Evolutionary conservation across 2,329 filamentous ascomycete genomes (phyloP), one percentile per base, ranked within the genome.

Genomic region (Monosporascus sp.): DNA sequence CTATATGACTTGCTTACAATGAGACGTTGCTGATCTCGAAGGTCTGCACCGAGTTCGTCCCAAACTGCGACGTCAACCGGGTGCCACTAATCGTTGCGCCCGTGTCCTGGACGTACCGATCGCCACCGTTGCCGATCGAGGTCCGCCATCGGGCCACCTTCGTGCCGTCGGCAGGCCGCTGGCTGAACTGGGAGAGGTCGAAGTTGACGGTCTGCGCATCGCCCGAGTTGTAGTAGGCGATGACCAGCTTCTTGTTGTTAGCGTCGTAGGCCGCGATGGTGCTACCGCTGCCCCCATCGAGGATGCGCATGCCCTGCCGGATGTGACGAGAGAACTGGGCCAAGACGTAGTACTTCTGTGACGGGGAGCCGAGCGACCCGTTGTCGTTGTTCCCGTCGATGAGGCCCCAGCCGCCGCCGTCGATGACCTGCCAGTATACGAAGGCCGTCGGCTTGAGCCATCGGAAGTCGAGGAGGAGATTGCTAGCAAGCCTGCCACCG

Each of bases 371-470:
- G 11, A 75, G 53, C 3, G 64, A 65, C 43, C 57, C 58, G 2
- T 59, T 61, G 5, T 71, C 66, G 52, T 73, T 74, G 56, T 74
- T 66, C 3, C 65, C 73, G 14, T 70, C 67, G 47, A 76, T 64
- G 7, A 76, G 56, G 0, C 73, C 73, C 73, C 73, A 76, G 16
- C 72, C 72, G 11, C 65, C 62, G 9, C 64, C 67, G 53, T 76
- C 73, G 16, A 75, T 58, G 6, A 66, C 68, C 59, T 75, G 73
- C 73, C 73, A 76, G 60, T 74, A 75, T n/a, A 72, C 67, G 73
- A 73, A 76, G 8, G 66, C 73, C 1, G 69, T 73, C 2, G 73
- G 73, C 49, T 66, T 66, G 27, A 76, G 63, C 67, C 66, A 73
- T 38, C 63, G 60, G 49, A 76, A 67, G 61, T 76, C 73, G 9